Conservation (phyloP, 331 rosid species). For the Pyrus hybrid region DNA sequence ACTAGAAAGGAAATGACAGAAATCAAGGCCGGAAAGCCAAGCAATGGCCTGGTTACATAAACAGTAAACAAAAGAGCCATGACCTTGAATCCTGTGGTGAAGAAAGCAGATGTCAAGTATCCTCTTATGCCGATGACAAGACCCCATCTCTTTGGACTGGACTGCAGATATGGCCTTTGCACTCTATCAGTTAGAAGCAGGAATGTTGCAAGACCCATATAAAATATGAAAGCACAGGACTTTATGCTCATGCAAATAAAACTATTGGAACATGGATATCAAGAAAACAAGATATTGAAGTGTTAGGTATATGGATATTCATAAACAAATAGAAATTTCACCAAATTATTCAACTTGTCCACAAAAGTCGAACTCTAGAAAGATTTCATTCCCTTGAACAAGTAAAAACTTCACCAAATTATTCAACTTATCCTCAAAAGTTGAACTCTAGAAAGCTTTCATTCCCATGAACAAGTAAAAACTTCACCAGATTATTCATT, state of each 20-base stretch:
- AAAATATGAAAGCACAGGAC: constrained; percentile 11
- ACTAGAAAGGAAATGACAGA: constrained; percentile 55
- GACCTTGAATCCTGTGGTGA: constrained; percentile 62
- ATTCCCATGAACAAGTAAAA: too few relatives aligned
- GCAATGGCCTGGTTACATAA: constrained; percentile 48
- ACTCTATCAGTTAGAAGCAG: constrained; percentile 58
- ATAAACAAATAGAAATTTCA: not conserved
- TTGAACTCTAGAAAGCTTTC: too few relatives aligned
- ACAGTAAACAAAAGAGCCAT: constrained; percentile 44
- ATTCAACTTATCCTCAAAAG: too few relatives aligned
- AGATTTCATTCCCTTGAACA: not conserved
- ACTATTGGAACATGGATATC: not conserved
- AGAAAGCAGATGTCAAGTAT: constrained; percentile 51
- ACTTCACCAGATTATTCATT: too few relatives aligned
- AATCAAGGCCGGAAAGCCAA: constrained; percentile 50
- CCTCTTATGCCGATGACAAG: constrained; percentile 87
- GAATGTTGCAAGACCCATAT: constrained; percentile 58
- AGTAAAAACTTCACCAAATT: too few relatives aligned
- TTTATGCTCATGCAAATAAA: not conserved
- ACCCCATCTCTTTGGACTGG: constrained; percentile 88
- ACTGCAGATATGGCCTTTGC: constrained; percentile 79
- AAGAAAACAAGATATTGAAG: not conserved
- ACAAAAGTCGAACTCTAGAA: not conserved
- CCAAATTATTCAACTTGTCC: not conserved
- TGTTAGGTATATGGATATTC: not conserved